Evolutionary conservation across 2,329 filamentous ascomycete genomes (phyloP).

Genomic region (Fonsecaea nubica): DNA sequence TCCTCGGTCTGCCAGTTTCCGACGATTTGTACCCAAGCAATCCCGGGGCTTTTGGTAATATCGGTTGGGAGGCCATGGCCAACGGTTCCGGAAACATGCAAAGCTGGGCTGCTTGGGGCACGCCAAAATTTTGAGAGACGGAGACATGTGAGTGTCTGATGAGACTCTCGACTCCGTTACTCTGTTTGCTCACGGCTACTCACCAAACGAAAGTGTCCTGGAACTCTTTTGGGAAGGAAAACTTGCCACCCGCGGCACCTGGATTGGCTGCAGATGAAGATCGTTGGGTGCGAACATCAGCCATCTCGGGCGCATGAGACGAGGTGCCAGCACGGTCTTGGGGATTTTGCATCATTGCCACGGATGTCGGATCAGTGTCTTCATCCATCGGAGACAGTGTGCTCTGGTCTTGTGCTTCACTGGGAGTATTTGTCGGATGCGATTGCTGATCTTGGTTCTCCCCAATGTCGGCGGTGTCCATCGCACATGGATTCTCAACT

Average conservation of each 20-base stretch:
- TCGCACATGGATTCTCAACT: constrained; percentile 20
- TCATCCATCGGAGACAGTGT: not conserved
- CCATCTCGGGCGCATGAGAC: not conserved
- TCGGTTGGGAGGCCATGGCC: constrained; percentile 23
- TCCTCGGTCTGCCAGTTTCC: constrained; percentile 7
- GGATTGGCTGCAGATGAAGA: not conserved
- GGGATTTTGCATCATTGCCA: not conserved
- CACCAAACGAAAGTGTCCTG: constrained; percentile 27
- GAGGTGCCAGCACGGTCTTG: not conserved
- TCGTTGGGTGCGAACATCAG: not conserved
- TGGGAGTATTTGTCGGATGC: not conserved
- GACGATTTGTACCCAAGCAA: constrained; percentile 20
- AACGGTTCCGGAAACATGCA: constrained; percentile 15
- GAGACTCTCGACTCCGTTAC: not conserved
- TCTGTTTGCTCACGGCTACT: not conserved
- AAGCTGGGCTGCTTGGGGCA: constrained; percentile 10
- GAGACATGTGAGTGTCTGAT: not conserved
- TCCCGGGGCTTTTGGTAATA: constrained; percentile 21
- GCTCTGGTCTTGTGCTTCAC: not conserved
- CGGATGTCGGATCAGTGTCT: not conserved
- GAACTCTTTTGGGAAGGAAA: constrained; percentile 23
- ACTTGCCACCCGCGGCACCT: constrained; percentile 7
- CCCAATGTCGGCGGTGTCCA: not conserved
- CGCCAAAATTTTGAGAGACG: not conserved
- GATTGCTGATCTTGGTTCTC: not conserved